Conservation (phyloP, 371 early-diverging fungal species). For the Apophysomyces ossiformis region DNA sequence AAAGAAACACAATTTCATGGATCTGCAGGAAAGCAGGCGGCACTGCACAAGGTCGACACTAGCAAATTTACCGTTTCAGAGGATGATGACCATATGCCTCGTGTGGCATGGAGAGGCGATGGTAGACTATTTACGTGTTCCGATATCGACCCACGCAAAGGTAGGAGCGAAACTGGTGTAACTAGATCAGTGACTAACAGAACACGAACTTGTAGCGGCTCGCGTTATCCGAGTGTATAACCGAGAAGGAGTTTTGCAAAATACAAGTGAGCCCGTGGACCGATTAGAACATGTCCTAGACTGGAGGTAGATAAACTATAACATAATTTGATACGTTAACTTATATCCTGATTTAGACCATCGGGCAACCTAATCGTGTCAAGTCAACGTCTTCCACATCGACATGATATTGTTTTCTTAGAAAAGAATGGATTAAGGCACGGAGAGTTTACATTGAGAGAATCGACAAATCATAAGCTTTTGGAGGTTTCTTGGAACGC, state of each 20-base stretch:
- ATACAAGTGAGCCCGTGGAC: constrained; percentile 81
- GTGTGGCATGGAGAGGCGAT: constrained; percentile 93
- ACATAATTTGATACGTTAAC: not conserved
- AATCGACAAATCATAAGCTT: constrained; percentile 45
- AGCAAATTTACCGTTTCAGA: constrained; percentile 58
- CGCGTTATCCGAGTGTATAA: constrained; percentile 83
- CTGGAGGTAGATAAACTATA: constrained; percentile 63
- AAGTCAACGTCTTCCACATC: constrained; percentile 79
- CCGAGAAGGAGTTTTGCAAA: constrained; percentile 84
- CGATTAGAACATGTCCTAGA: constrained; percentile 80
- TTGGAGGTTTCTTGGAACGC: constrained; percentile 83
- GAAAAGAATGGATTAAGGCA: constrained; percentile 95
- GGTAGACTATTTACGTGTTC: constrained; percentile 81
- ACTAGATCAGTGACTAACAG: not conserved
- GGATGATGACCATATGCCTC: constrained; percentile 78
- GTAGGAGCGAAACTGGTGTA: constrained; percentile 26
- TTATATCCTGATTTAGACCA: constrained; percentile 56
- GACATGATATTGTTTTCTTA: constrained; percentile 90
- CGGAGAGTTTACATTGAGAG: constrained; percentile 88
- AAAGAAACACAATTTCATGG: constrained; percentile 99
- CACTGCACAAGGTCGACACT: constrained; percentile 56
- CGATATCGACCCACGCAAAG: constrained; percentile 62
- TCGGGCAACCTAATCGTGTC: constrained; percentile 89
- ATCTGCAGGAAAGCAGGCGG: constrained; percentile 84
- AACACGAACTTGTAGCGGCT: constrained; percentile 33